Base-by-base conservation (phyloP, 78 protist genomes). In the Monocercomonoides exilis region DNA sequence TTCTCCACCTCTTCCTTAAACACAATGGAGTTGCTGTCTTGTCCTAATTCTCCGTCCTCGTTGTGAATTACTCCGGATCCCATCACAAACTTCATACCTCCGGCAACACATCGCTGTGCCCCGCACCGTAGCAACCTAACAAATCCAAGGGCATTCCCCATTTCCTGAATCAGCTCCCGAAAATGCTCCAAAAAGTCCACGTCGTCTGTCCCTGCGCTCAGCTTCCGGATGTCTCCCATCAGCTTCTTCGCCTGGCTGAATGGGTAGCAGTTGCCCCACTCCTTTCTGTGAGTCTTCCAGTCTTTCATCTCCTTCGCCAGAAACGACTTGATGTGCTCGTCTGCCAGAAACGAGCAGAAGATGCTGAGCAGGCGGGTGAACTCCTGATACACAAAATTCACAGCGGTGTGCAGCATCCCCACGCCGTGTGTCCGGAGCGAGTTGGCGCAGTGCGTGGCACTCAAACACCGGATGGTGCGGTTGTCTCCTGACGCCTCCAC, bases 331-430 rank as follows among this genome's bases (percentile, higher is more conserved):
- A 97, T 92, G 84, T 95, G 96, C 42, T 96, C 99, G 80, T 97
- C 99, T 46, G 85, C 94, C 29, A 97, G 82, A 90, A 97, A 97
- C 87, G 95, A 96, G 2, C 96, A 93, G 63, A 97, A 90, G 5
- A 93, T 41, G 6, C 41, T 0, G 77, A 96, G 91, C 87, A 92
- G 88, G 87, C 88, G 81, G 5, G 77, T 42, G 45, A 95, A 70
- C 81, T 87, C 93, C 44, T 89, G 92, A 90, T 89, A 97, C 1
- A 94, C 92, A 84, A 93, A 93, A 92, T 97, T 96, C 84, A 97
- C 97, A 0, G 99, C 88, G 0, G 99, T 96, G 89, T 95, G 93
- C 96, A 96, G 93, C 63, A 97, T 95, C 46, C 99, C 99, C 3
- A 92, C 80, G 43, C 99, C 99, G 89, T 97, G 99, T 33, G 97